These are phyloP conservation scores for Raphanus sativus DNA, from an alignment of 345 rosid species.

Conservation along the genomic window DNA sequence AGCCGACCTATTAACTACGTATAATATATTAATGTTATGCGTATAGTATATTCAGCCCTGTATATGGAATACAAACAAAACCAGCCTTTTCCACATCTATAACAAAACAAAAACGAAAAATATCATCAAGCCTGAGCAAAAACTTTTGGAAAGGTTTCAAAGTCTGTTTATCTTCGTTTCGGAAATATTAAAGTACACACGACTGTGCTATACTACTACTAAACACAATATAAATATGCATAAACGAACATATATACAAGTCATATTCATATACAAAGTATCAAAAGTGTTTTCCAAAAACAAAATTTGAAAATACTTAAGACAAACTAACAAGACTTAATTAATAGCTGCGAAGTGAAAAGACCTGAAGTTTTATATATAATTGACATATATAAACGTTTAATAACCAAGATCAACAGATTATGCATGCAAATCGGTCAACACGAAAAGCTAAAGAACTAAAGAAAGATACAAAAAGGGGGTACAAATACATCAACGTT, in stretches of 20 bases:
- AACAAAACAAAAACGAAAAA: constrained; percentile 2
- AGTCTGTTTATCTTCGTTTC: constrained; percentile 11
- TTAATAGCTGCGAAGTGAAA: background rate
- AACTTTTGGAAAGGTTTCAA: constrained; percentile 15
- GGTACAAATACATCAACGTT: background rate
- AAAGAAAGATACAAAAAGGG: background rate
- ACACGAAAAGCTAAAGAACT: constrained; percentile 1
- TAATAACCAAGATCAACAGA: background rate
- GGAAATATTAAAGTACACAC: constrained; percentile 17
- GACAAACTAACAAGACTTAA: background rate
- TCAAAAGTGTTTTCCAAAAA: background rate
- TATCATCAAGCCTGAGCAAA: constrained; percentile 17
- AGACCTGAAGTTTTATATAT: background rate
- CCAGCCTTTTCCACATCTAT: constrained; percentile 31
- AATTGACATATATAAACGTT: background rate
- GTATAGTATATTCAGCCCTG: background rate
- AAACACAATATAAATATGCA: background rate
- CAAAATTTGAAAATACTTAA: too few relatives aligned
- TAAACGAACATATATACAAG: background rate
- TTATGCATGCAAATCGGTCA: constrained; percentile 2
- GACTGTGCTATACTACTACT: background rate
- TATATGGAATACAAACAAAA: constrained; percentile 37
- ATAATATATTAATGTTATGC: background rate
- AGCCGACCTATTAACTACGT: background rate
- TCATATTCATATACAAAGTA: background rate